phyloP scores from a whole-genome alignment of 2,329 filamentous ascomycete genomes.

The Camillea tinctor region DNA sequence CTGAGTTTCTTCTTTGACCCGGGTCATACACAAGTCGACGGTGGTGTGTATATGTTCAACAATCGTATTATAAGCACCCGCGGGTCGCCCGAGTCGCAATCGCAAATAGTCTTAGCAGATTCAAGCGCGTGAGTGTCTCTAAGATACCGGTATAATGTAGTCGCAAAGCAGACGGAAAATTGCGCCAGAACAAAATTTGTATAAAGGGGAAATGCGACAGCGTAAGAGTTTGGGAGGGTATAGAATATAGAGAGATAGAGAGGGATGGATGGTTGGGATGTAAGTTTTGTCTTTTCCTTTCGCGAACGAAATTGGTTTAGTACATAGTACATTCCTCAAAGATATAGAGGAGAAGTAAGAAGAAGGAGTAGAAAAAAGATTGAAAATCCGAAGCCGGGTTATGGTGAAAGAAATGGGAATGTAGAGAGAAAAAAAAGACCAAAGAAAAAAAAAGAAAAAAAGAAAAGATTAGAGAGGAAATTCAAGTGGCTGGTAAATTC shows the following conservation, averaged over 20 bases:
- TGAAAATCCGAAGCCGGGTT: constrained; percentile 14
- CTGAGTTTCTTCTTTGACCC: no score
- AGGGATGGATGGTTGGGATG: constrained; percentile 7
- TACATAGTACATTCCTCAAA: constrained; percentile 21
- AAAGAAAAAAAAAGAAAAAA: constrained; percentile 7
- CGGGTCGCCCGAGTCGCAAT: background rate
- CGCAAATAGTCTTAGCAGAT: background rate
- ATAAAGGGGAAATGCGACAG: background rate
- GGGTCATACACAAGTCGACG: background rate
- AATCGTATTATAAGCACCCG: background rate
- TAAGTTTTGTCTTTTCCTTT: constrained; percentile 1
- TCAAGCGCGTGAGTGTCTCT: background rate
- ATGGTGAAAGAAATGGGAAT: constrained; percentile 14
- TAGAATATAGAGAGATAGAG: constrained; percentile 5
- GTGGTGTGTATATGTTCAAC: background rate
- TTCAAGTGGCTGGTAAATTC: constrained; percentile 29
- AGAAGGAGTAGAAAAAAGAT: constrained; percentile 1
- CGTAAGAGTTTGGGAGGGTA: background rate
- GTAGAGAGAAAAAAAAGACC: constrained; percentile 8
- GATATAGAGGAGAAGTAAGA: constrained; percentile 6
- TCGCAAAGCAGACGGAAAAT: background rate
- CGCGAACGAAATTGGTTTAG: constrained; percentile 1
- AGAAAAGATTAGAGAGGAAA: constrained; percentile 14
- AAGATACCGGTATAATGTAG: background rate
- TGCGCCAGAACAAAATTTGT: background rate